Conservation (phyloP, 2,329 filamentous ascomycete species). For the Pyrenophora tritici-repentis region DNA sequence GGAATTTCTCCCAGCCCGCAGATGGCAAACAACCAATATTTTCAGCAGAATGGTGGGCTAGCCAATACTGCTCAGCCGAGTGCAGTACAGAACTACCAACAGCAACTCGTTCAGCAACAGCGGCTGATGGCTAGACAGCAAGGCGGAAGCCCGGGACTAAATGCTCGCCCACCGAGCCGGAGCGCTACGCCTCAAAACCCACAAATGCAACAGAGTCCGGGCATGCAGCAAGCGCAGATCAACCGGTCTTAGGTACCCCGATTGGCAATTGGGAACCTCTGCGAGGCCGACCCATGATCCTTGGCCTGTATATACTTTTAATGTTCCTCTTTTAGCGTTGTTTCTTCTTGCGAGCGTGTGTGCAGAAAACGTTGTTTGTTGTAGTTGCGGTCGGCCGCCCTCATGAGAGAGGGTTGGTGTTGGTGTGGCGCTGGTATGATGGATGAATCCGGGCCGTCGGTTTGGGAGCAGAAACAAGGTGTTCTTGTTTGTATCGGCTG, state of each 20-base stretch:
- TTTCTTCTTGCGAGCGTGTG: slow-evolving; percentile 15
- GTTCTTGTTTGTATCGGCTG: too few relatives aligned
- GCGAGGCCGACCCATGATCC: slow-evolving; percentile 18
- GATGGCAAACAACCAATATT: slow-evolving; percentile 42
- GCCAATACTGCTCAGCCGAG: slow-evolving; percentile 39
- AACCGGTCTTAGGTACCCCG: slow-evolving; percentile 20
- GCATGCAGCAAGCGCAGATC: slow-evolving; percentile 41
- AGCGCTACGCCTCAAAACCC: slow-evolving; percentile 48
- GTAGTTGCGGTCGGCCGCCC: slow-evolving; percentile 1
- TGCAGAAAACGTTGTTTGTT: slow-evolving; percentile 5
- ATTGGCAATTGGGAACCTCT: slow-evolving; percentile 16
- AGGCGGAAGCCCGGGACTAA: slow-evolving; percentile 40
- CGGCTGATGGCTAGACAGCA: slow-evolving; percentile 43
- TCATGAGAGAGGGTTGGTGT: slow-evolving; percentile 4
- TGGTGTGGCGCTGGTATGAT: slow-evolving; percentile 13
- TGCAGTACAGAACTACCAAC: slow-evolving; percentile 45
- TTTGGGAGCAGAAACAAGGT: too few relatives aligned
- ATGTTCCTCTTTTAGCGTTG: slow-evolving; percentile 27
- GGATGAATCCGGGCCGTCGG: too few relatives aligned
- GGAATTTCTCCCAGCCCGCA: slow-evolving; percentile 40
- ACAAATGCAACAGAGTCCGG: slow-evolving; percentile 42
- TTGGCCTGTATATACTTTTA: slow-evolving; percentile 41
- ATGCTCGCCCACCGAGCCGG: slow-evolving; percentile 40
- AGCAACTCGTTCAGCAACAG: slow-evolving; percentile 46
- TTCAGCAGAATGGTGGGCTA: slow-evolving; percentile 38